These are phyloP conservation scores for Blastobotrys robertii DNA, from an alignment of 805 yeast genomes.

Conservation along the genomic window DNA sequence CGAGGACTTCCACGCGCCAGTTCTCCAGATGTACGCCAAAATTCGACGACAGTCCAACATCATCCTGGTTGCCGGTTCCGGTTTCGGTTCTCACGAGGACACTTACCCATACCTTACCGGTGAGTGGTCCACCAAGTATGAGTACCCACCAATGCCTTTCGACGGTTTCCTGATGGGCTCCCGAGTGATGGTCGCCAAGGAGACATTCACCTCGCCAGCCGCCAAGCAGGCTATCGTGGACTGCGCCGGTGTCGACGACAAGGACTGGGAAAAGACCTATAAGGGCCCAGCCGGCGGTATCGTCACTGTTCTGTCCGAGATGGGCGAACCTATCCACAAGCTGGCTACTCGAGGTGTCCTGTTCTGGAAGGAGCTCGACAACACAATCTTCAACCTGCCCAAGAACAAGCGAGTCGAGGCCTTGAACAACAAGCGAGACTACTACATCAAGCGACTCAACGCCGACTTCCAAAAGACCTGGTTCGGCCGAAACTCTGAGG, in stretches of 20 bases:
- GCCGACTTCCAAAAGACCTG: slow-evolving; percentile 97
- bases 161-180: slow-evolving; percentile 96
- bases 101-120: slow-evolving; percentile 97
- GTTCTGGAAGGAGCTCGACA: slow-evolving; percentile 96
- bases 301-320: slow-evolving; percentile 91
- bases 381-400: slow-evolving; percentile 83
- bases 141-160: slow-evolving; percentile 97
- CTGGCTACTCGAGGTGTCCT: slow-evolving; percentile 96
- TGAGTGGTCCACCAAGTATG: slow-evolving; percentile 79
- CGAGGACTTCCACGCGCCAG: slow-evolving; percentile 98
- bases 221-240: slow-evolving; percentile 88
- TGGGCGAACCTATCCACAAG: slow-evolving; percentile 99
- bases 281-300: slow-evolving; percentile 96
- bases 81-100: slow-evolving; percentile 94
- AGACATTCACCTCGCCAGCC: slow-evolving; percentile 85
- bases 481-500: slow-evolving; percentile 71
- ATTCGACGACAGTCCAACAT: slow-evolving; percentile 88
- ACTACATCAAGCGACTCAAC: slow-evolving; percentile 76
- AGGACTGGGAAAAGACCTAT: slow-evolving; percentile 89
- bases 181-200: slow-evolving; percentile 95
- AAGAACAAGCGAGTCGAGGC: slow-evolving; percentile 75
- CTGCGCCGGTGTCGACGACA: slow-evolving; percentile 83
- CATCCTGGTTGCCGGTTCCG: slow-evolving; percentile 91
- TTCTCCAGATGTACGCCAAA: slow-evolving; percentile 89
- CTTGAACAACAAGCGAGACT: slow-evolving; percentile 70